A percentile compares a stretch with the other conserved stretches of the same genome.
These are phyloP conservation scores for Meripilus lineatus DNA, from an alignment of 1,284 basidiomycete genomes.

Conservation along the genomic window DNA sequence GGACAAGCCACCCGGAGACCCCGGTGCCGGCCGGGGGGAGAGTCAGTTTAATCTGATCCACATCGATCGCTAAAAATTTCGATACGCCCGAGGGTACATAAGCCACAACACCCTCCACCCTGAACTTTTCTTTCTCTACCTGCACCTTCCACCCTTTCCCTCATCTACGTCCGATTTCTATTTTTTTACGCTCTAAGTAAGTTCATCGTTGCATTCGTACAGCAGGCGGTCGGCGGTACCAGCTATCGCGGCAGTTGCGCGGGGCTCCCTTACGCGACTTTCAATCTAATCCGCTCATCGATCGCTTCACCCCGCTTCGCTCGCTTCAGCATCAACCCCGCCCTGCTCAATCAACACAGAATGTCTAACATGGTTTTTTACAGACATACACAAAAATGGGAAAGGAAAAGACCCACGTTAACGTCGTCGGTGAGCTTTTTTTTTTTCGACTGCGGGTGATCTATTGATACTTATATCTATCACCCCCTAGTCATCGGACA, in stretches of 20 bases:
- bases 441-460: slow-evolving; percentile 2
- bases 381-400: slow-evolving; percentile 65
- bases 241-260: no score
- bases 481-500: slow-evolving; percentile 83
- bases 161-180: slow-evolving; percentile 25
- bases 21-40: slow-evolving; percentile 24
- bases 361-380: no score
- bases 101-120: slow-evolving; percentile 27
- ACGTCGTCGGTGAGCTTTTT: slow-evolving; percentile 77
- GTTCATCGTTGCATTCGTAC: slow-evolving; percentile 11
- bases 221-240: slow-evolving; percentile 6
- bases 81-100: slow-evolving; percentile 31
- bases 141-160: slow-evolving; percentile 28
- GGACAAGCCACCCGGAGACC: slow-evolving; percentile 20
- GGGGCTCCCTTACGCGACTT: no score
- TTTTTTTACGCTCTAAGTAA: slow-evolving; percentile 28
- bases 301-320: neutral
- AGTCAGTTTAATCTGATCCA: slow-evolving; percentile 24
- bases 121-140: slow-evolving; percentile 28
- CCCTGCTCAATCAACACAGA: neutral
- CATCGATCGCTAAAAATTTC: slow-evolving; percentile 36
- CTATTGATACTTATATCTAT: slow-evolving; percentile 3
- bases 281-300: slow-evolving; percentile 8
- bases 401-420: slow-evolving; percentile 87
- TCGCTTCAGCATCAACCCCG: neutral